Conservation (phyloP, 805 yeast genomes). For the Tetrapisispora fleetii region DNA sequence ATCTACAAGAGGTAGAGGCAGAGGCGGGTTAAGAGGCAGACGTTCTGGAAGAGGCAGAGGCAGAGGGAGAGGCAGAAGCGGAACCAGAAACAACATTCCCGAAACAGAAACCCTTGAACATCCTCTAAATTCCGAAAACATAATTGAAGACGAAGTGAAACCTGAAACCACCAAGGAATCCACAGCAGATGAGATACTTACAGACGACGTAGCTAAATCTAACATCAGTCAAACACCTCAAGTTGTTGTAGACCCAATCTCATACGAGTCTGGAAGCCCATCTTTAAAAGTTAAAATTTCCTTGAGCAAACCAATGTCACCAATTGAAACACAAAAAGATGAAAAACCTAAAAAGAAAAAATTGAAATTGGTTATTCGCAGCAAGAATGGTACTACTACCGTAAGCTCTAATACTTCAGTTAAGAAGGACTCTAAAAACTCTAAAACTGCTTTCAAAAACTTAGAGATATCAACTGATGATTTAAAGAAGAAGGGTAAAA, state of each 20-base stretch:
- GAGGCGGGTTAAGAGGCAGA: conserved; percentile 4
- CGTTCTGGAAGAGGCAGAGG: conserved; percentile 3
- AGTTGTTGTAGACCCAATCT: not conserved
- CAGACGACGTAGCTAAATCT: not conserved
- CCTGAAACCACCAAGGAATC: not conserved
- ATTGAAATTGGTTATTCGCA: not conserved
- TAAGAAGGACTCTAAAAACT: not conserved
- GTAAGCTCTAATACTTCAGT: not conserved
- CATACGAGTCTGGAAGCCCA: not conserved
- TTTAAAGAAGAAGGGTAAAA: conserved; percentile 5
- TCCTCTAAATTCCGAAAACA: not conserved
- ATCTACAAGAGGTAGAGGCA: conserved; percentile 2
- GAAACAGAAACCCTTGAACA: not conserved
- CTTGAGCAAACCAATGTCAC: not conserved
- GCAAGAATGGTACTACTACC: not conserved
- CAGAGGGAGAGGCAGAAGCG: conserved; percentile 7
- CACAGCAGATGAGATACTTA: not conserved
- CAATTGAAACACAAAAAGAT: not conserved
- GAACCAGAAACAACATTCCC: conserved; percentile 6
- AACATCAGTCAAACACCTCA: not conserved
- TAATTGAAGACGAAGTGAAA: not conserved
- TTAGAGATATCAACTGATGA: conserved; percentile 8
- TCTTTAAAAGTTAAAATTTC: not conserved
- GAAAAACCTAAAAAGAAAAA: conserved; percentile 3
- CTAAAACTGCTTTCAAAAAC: not conserved